Evolutionary conservation across 2,329 filamentous ascomycete species (phyloP).

Genomic region (Alternaria dauci): DNA sequence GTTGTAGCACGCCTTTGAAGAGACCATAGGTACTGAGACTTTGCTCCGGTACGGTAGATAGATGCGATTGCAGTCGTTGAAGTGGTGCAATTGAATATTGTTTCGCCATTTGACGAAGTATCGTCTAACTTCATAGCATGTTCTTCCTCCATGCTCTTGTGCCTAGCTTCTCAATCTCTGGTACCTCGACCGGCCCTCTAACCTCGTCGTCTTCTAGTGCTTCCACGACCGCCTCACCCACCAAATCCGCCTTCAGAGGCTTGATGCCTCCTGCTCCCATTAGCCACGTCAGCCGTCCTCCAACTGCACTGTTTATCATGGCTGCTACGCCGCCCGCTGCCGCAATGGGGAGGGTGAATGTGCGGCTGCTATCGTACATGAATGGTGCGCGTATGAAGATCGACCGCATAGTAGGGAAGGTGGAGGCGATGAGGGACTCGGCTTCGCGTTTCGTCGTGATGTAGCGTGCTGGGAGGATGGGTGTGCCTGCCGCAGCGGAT

Average conservation of each 20-base stretch:
- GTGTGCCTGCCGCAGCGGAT: constrained; percentile 85
- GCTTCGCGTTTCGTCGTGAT: constrained; percentile 92
- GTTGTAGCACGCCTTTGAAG: neutral
- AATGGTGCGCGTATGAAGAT: constrained; percentile 88
- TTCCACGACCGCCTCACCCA: constrained; percentile 90
- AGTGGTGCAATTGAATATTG: neutral
- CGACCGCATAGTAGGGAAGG: constrained; percentile 77
- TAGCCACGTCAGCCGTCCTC: constrained; percentile 76
- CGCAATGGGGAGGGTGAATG: constrained; percentile 85
- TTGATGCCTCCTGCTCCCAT: constrained; percentile 86
- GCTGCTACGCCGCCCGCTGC: constrained; percentile 77
- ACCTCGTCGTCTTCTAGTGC: constrained; percentile 77
- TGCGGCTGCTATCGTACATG: constrained; percentile 84
- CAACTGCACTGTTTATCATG: constrained; percentile 78
- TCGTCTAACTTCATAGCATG: constrained; percentile 72
- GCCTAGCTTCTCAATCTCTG: constrained; percentile 82
- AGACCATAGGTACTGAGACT: neutral
- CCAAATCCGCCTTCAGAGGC: constrained; percentile 84
- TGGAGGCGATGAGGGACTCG: constrained; percentile 75
- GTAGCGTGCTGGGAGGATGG: constrained; percentile 84
- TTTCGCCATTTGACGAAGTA: neutral
- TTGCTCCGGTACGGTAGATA: neutral
- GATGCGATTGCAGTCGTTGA: neutral
- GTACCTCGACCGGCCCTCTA: constrained; percentile 78
- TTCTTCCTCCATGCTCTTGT: constrained; percentile 85